These are phyloP conservation scores for Arxiozyma slooffiae DNA, from an alignment of 1,139 yeast genomes.

Conservation along the genomic window DNA sequence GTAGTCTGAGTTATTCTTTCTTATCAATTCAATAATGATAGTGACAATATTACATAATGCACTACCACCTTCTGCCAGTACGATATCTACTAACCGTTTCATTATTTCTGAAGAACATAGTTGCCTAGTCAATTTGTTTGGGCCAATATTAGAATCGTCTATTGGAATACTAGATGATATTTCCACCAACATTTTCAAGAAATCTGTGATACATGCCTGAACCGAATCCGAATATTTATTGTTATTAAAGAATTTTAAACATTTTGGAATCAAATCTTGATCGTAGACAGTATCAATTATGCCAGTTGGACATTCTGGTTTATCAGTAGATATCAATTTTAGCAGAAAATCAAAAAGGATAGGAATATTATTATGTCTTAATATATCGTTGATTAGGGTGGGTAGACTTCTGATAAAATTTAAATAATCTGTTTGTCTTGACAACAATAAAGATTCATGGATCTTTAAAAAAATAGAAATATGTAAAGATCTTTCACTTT, in stretches of 20 bases:
- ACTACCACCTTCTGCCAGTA: conserved; percentile 68
- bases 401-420: conserved; percentile 46
- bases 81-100: conserved; percentile 52
- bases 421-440: conserved; percentile 51
- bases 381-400: conserved; percentile 43
- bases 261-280: conserved; percentile 43
- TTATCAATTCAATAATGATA: conserved; percentile 82
- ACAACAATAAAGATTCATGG: conserved; percentile 80
- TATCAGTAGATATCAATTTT: conserved; percentile 54
- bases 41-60: conserved; percentile 92
- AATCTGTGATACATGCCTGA: conserved; percentile 91
- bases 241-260: conserved; percentile 43
- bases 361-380: conserved; percentile 48
- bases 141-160: conserved; percentile 80
- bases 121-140: conserved; percentile 82
- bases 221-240: conserved; percentile 42
- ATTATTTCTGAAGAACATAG: conserved; percentile 64
- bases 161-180: conserved; percentile 68
- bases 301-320: conserved; percentile 55
- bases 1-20: conserved; percentile 93
- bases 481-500: conserved; percentile 42
- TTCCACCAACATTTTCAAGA: conserved; percentile 82
- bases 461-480: conserved; percentile 76
- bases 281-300: conserved; percentile 47
- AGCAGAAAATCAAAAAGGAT: conserved; percentile 65